Conservation (phyloP, 352 stramenopile genomes). For the Pythium dissimile region DNA sequence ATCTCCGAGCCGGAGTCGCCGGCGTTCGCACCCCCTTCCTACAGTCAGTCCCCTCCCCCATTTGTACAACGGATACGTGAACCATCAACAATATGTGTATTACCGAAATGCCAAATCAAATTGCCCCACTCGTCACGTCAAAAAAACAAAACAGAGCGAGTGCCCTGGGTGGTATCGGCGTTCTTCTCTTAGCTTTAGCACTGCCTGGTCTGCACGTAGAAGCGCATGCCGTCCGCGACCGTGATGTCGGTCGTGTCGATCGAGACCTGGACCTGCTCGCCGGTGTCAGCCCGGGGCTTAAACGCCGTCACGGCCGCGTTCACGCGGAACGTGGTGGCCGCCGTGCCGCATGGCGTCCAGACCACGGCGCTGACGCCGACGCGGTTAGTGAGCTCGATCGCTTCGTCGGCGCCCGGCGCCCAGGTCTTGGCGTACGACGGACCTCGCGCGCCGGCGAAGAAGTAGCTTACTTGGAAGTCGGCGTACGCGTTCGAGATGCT, state of each 20-base stretch:
- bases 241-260: constrained; percentile 32
- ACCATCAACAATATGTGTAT: too few species aligned
- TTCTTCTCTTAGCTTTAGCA: too few species aligned
- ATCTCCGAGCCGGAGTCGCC: too few species aligned
- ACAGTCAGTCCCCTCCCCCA: too few species aligned
- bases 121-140: too few species aligned
- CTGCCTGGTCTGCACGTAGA: constrained; percentile 14
- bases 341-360: constrained; percentile 24
- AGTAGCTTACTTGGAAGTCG: constrained; percentile 27
- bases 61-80: too few species aligned
- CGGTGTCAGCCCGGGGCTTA: constrained; percentile 6
- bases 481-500: not conserved
- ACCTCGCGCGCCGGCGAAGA: constrained; percentile 22
- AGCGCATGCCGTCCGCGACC: constrained; percentile 25
- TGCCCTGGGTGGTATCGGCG: too few species aligned
- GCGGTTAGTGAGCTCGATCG: constrained; percentile 23
- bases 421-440: constrained; percentile 20
- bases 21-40: too few species aligned
- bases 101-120: too few species aligned
- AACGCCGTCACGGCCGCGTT: constrained; percentile 28
- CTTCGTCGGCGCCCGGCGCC: constrained; percentile 7
- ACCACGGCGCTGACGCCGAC: constrained; percentile 18
- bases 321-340: constrained; percentile 29
- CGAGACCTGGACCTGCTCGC: constrained; percentile 20
- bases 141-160: too few species aligned